These are phyloP conservation scores for Ophiocordyceps camponoti-rufipedis DNA, from an alignment of 2,329 filamentous ascomycete genomes.

Conservation along the genomic window DNA sequence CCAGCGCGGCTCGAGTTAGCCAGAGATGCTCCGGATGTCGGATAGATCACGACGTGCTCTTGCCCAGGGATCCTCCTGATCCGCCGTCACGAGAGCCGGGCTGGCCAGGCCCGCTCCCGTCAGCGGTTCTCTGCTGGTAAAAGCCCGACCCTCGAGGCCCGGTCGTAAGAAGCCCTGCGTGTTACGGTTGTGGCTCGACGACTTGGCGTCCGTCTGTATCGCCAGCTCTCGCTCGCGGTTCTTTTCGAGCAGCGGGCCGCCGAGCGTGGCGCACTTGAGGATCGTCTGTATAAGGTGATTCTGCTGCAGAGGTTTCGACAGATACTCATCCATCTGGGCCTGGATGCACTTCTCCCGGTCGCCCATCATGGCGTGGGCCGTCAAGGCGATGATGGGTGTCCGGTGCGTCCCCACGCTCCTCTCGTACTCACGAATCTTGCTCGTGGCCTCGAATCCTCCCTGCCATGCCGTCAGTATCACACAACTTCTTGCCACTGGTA, in stretches of 20 bases:
- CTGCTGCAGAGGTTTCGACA: constrained; percentile 91
- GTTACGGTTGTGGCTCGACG: constrained; percentile 20
- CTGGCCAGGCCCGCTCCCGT: constrained; percentile 37
- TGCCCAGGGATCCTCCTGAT: constrained; percentile 25
- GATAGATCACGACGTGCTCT: constrained; percentile 28
- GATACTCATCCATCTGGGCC: constrained; percentile 97
- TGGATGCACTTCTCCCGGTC: constrained; percentile 97
- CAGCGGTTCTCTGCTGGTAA: constrained; percentile 49
- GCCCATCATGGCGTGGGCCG: constrained; percentile 95
- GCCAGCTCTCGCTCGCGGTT: constrained; percentile 43
- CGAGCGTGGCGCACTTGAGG: constrained; percentile 85
- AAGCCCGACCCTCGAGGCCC: constrained; percentile 38
- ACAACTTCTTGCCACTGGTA: no score
- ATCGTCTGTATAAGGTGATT: constrained; percentile 97
- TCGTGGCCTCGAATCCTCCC: constrained; percentile 94
- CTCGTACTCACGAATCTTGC: constrained; percentile 92
- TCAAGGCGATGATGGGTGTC: constrained; percentile 91
- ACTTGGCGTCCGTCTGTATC: constrained; percentile 30
- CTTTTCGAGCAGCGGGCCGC: constrained; percentile 65
- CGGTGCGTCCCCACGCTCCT: constrained; percentile 60
- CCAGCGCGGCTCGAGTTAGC: constrained; percentile 9
- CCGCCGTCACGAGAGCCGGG: constrained; percentile 35
- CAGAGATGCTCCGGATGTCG: constrained; percentile 19
- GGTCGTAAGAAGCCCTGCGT: constrained; percentile 18
- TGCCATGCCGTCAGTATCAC: constrained; percentile 21